Percentiles rank a stretch among this genome's conserved stretches.
Conservation (phyloP, 78 protist species). For the Diacronema lutheri region DNA sequence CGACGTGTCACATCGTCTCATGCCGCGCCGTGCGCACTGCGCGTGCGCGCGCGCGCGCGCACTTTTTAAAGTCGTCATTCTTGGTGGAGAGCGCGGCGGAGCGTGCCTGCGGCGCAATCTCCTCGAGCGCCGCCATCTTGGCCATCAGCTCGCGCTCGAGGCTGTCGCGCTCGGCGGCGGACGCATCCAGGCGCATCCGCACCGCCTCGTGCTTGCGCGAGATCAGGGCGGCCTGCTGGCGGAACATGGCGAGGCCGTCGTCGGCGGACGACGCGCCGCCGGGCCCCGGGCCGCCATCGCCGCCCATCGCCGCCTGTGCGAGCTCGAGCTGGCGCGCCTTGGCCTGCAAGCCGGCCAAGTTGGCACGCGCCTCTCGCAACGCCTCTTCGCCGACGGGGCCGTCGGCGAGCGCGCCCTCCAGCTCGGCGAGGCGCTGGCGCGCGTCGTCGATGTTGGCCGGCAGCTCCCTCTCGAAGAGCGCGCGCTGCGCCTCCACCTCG, state of each 20-base stretch:
- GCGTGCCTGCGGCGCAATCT: no score
- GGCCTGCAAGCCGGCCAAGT: not conserved
- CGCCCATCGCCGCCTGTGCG: not conserved
- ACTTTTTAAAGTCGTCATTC: no score
- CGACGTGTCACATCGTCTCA: no score
- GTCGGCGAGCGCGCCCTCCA: no score
- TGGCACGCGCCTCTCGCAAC: not conserved
- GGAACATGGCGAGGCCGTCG: conserved; percentile 29
- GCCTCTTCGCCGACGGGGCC: not conserved
- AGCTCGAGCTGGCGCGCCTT: not conserved
- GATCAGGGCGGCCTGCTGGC: conserved; percentile 26
- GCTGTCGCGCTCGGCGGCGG: not conserved
- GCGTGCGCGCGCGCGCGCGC: no score
- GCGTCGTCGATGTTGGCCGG: no score
- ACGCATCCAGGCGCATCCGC: not conserved
- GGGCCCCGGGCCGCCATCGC: not conserved
- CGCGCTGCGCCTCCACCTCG: not conserved
- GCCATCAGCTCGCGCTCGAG: not conserved
- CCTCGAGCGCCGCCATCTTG: not conserved
- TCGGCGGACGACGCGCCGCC: conserved; percentile 1
- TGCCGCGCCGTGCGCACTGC: no score
- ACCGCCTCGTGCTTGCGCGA: not conserved
- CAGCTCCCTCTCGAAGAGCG: not conserved
- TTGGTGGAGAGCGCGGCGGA: no score
- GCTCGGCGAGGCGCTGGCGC: no score